phyloP scores from a whole-genome alignment of 805 yeast genomes.

The Kodamaea nitidulidarum region DNA sequence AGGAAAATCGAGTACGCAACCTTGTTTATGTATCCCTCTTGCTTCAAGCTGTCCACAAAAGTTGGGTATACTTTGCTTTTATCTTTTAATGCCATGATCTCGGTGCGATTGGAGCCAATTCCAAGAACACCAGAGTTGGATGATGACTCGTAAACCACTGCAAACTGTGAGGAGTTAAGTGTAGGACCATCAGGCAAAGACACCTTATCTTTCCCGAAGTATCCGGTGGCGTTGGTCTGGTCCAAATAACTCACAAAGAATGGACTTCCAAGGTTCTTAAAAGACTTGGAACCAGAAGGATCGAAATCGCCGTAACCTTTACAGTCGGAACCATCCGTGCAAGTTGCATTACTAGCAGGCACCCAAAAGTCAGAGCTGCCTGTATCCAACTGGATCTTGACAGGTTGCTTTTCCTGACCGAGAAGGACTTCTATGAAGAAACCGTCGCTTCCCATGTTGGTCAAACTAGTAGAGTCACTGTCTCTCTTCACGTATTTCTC shows the following conservation, averaged over 20 bases:
- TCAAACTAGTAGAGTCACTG: constrained; percentile 1
- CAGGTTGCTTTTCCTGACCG: constrained; percentile 3
- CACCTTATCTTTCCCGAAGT: constrained; percentile 6
- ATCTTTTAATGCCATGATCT: constrained; percentile 15
- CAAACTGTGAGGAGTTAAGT: constrained; percentile 10
- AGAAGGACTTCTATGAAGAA: constrained; percentile 7
- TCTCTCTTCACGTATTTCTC: constrained; percentile 3
- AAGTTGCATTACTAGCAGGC: constrained; percentile 3
- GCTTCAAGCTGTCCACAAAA: constrained; percentile 58
- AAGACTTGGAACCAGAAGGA: not conserved
- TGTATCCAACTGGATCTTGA: constrained; percentile 8
- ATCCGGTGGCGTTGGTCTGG: constrained; percentile 3
- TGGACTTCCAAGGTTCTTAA: not conserved
- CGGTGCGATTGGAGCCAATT: constrained; percentile 13
- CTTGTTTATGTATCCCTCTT: constrained; percentile 52
- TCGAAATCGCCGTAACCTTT: constrained; percentile 5
- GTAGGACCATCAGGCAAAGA: constrained; percentile 3
- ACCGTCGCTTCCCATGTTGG: constrained; percentile 6
- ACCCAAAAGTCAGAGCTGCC: constrained; percentile 11
- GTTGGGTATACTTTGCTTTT: constrained; percentile 45
- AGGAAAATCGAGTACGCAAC: constrained; percentile 62
- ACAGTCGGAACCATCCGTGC: not conserved
- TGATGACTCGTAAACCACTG: constrained; percentile 13
- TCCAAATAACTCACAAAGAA: constrained; percentile 5
- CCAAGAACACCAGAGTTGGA: constrained; percentile 20